Evolutionary conservation across 2,329 filamentous ascomycete genomes (phyloP).

Genomic region (Alternaria hordeiaustralica): DNA sequence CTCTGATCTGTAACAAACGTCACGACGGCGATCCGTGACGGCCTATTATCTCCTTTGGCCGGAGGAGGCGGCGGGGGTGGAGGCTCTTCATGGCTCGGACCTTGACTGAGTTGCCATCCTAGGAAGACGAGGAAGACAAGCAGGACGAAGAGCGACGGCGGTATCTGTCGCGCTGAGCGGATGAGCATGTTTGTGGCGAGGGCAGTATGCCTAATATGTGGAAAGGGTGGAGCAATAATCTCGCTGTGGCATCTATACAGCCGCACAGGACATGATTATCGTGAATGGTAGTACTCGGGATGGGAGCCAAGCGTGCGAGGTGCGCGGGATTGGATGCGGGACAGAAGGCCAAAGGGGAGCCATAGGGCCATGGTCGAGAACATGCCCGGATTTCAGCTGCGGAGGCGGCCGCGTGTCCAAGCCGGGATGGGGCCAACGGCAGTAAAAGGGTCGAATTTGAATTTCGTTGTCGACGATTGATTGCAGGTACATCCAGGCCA

Average conservation of each 20-base stretch:
- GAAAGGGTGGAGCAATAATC: background rate
- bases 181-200: constrained; percentile 31
- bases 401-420: background rate
- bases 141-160: constrained; percentile 32
- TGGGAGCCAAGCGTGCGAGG: constrained; percentile 24
- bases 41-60: constrained; percentile 16
- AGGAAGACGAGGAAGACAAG: constrained; percentile 40
- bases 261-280: constrained; percentile 14
- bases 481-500: background rate
- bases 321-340: constrained; percentile 22
- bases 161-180: constrained; percentile 28
- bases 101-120: constrained; percentile 39
- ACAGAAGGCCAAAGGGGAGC: constrained; percentile 16
- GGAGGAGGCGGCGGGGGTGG: constrained; percentile 7
- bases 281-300: constrained; percentile 20
- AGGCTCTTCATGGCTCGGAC: constrained; percentile 21
- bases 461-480: background rate
- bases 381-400: background rate
- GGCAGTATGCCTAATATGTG: background rate
- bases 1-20: constrained; percentile 48
- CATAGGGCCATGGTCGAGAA: constrained; percentile 13
- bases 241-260: constrained; percentile 4
- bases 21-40: constrained; percentile 42
- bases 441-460: background rate
- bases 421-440: background rate